These are phyloP conservation scores for Pichia nakasei DNA, from an alignment of 805 yeast genomes.

Conservation along the genomic window DNA sequence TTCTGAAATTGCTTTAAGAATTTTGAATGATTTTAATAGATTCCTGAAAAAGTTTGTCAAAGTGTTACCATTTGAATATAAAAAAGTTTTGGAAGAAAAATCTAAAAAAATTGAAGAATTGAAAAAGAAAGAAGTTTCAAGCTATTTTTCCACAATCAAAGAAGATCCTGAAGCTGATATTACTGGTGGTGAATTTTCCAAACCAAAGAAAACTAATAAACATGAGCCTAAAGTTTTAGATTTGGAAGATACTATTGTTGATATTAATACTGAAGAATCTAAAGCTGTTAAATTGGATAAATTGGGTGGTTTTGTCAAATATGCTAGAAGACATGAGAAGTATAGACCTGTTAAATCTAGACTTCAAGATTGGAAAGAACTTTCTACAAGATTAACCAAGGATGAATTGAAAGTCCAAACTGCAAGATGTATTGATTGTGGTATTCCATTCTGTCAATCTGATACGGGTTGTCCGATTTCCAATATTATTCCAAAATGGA, in stretches of 20 bases:
- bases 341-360: slow-evolving; percentile 73
- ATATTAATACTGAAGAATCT: slow-evolving; percentile 55
- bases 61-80: slow-evolving; percentile 88
- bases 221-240: slow-evolving; percentile 82
- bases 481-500: slow-evolving; percentile 96
- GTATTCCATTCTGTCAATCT: slow-evolving; percentile 97
- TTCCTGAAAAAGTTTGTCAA: slow-evolving; percentile 83
- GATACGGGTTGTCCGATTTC: slow-evolving; percentile 98
- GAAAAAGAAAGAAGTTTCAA: slow-evolving; percentile 55
- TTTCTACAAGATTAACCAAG: slow-evolving; percentile 70
- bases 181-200: slow-evolving; percentile 78
- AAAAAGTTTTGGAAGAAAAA: slow-evolving; percentile 77
- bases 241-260: slow-evolving; percentile 80
- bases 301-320: slow-evolving; percentile 87
- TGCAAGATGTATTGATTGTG: slow-evolving; percentile 99
- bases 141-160: slow-evolving; percentile 59
- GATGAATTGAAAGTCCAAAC: slow-evolving; percentile 87
- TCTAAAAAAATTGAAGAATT: slow-evolving; percentile 55
- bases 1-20: slow-evolving; percentile 79
- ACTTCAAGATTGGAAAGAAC: slow-evolving; percentile 86
- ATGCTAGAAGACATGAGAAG: slow-evolving; percentile 78
- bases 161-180: slow-evolving; percentile 81
- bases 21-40: slow-evolving; percentile 81
- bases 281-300: slow-evolving; percentile 65
- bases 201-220: slow-evolving; percentile 35